A percentile compares a stretch with the other conserved stretches of the same genome.
These are phyloP conservation scores for Bipolaris victoriae DNA, from an alignment of 2,329 filamentous ascomycete species.

Conservation along the genomic window DNA sequence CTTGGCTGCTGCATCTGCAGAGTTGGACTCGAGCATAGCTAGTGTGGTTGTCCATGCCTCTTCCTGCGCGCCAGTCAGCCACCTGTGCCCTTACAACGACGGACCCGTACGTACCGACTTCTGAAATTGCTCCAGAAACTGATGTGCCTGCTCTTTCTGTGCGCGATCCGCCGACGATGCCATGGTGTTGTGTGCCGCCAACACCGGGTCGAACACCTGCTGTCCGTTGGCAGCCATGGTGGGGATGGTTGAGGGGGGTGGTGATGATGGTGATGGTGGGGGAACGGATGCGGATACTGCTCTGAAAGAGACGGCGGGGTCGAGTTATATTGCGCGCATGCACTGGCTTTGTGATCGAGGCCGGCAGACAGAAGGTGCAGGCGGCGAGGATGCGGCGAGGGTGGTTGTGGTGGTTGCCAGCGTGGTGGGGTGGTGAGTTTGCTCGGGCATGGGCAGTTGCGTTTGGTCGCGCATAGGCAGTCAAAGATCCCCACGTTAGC, in stretches of 20 bases:
- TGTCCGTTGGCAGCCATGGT: constrained; percentile 73
- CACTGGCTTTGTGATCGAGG: constrained; percentile 13
- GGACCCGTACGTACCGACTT: constrained; percentile 77
- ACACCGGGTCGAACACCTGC: constrained; percentile 80
- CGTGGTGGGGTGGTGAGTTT: constrained; percentile 25
- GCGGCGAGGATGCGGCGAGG: constrained; percentile 1
- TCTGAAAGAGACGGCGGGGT: constrained; percentile 35
- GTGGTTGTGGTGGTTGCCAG: constrained; percentile 8
- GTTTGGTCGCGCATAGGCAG: constrained; percentile 31
- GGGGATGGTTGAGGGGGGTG: constrained; percentile 23
- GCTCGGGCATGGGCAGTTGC: constrained; percentile 30
- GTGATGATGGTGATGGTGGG: constrained; percentile 19
- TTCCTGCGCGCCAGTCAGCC: constrained; percentile 61
- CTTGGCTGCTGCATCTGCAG: constrained; percentile 81
- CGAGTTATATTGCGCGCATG: constrained; percentile 36
- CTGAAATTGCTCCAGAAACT: constrained; percentile 93
- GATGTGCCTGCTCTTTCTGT: constrained; percentile 87
- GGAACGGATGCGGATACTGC: constrained; percentile 32
- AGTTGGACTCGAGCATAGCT: constrained; percentile 77
- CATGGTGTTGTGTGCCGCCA: constrained; percentile 91
- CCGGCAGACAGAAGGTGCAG: constrained; percentile 8
- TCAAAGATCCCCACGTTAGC: constrained; percentile 26
- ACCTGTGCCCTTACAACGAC: constrained; percentile 20
- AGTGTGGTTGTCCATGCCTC: constrained; percentile 92
- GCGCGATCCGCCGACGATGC: constrained; percentile 78